Conservation (phyloP, 768 basidiomycete species). For the Pluteus cervinus region DNA sequence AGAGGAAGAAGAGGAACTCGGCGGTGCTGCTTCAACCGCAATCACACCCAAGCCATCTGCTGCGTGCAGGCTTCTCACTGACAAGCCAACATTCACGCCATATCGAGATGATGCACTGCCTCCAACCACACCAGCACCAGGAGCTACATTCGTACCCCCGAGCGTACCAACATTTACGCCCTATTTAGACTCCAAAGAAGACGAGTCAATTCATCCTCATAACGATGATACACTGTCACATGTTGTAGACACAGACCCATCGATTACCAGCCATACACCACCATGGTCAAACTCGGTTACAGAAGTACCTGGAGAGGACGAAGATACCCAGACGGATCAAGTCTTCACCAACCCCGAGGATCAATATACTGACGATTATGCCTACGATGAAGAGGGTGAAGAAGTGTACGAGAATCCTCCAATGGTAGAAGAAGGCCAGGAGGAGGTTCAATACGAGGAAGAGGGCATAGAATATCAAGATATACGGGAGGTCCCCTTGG, state of each 20-base stretch:
- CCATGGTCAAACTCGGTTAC: conserved; percentile 14
- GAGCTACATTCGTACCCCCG: too few relatives aligned
- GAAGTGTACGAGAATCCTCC: too few relatives aligned
- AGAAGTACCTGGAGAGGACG: conserved; percentile 17
- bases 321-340: too few relatives aligned
- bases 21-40: conserved; percentile 27
- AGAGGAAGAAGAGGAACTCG: conserved; percentile 27
- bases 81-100: conserved; percentile 32
- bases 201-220: conserved; percentile 15
- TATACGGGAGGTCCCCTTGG: conserved; percentile 41
- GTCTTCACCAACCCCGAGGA: conserved; percentile 15
- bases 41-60: conserved; percentile 24
- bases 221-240: too few relatives aligned
- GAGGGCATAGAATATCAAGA: conserved; percentile 23
- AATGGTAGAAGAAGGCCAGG: conserved; percentile 3
- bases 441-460: conserved; percentile 21
- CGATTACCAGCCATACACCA: conserved; percentile 12
- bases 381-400: conserved; percentile 20
- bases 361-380: conserved; percentile 24
- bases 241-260: too few relatives aligned
- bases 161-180: conserved; percentile 25
- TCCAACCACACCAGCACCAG: neutral
- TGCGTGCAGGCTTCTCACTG: conserved; percentile 37
- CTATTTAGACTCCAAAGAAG: conserved; percentile 19
- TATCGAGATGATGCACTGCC: conserved; percentile 22